A percentile compares a stretch with the other conserved stretches of the same genome.
These are phyloP conservation scores for Wickerhamomyces xylosicus DNA, from an alignment of 805 yeast genomes.

Conservation along the genomic window DNA sequence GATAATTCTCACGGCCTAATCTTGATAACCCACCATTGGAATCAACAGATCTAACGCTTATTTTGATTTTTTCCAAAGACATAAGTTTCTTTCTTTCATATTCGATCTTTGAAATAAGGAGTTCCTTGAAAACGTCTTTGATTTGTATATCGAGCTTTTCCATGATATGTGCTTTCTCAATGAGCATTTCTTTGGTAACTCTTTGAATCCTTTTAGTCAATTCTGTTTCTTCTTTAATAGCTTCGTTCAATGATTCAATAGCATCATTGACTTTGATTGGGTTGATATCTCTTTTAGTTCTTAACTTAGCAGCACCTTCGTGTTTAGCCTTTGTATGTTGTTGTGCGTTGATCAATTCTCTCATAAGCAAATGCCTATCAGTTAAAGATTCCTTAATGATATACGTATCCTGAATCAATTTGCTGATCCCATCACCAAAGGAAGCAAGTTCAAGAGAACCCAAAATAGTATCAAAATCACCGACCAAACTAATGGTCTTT, in stretches of 20 bases:
- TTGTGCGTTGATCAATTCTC: slow-evolving; percentile 78
- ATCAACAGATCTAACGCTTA: slow-evolving; percentile 68
- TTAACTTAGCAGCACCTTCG: slow-evolving; percentile 58
- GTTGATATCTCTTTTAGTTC: slow-evolving; percentile 63
- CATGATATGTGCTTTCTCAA: slow-evolving; percentile 56
- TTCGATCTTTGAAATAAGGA: slow-evolving; percentile 65
- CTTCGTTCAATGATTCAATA: slow-evolving; percentile 64
- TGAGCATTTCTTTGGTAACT: slow-evolving; percentile 75
- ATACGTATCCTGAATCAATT: slow-evolving; percentile 65
- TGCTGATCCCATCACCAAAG: slow-evolving; percentile 63
- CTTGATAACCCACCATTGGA: slow-evolving; percentile 73
- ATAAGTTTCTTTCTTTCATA: slow-evolving; percentile 75
- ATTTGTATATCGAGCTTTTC: slow-evolving; percentile 48
- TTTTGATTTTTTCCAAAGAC: slow-evolving; percentile 59
- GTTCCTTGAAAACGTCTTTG: slow-evolving; percentile 42
- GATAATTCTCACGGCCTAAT: slow-evolving; percentile 62
- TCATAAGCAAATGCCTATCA: slow-evolving; percentile 84
- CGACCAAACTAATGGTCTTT: slow-evolving; percentile 54
- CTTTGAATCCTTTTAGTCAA: slow-evolving; percentile 70
- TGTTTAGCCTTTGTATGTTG: slow-evolving; percentile 61
- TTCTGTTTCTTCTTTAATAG: slow-evolving; percentile 66
- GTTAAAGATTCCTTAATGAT: slow-evolving; percentile 88
- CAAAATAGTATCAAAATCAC: slow-evolving; percentile 68
- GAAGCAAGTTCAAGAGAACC: slow-evolving; percentile 66
- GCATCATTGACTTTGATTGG: slow-evolving; percentile 91